Percentiles rank a stretch among this genome's conserved stretches.
Conservation (phyloP, 192 early-diverging fungal genomes). For the Gorgonomyces haynaldii region DNA sequence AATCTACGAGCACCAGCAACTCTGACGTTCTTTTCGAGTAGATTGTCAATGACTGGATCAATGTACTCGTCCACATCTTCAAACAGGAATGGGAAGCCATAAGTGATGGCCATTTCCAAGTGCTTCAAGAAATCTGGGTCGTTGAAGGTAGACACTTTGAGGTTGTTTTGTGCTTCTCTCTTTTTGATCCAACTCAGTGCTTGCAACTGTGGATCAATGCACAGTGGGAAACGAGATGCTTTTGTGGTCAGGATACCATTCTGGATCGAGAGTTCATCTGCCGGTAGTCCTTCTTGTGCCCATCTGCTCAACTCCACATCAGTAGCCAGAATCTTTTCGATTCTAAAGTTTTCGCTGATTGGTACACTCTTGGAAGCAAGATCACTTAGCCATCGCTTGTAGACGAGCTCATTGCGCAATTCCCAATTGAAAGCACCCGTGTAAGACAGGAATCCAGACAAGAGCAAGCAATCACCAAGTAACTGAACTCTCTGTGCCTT, state of each 20-base stretch:
- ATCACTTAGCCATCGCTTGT: conserved; percentile 46
- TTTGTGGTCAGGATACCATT: conserved; percentile 52
- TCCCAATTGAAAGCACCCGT: conserved; percentile 56
- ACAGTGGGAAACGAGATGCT: conserved; percentile 48
- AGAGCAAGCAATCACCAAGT: conserved; percentile 45
- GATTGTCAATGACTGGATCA: conserved; percentile 52
- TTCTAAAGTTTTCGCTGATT: conserved; percentile 31
- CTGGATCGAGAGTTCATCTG: conserved; percentile 51
- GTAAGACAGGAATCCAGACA: conserved; percentile 49
- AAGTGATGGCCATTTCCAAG: conserved; percentile 51
- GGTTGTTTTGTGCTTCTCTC: conserved; percentile 38
- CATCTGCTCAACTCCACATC: conserved; percentile 50
- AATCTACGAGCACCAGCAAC: conserved; percentile 31
- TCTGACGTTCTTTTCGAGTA: conserved; percentile 51
- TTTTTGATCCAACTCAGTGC: conserved; percentile 53
- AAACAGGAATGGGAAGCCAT: conserved; percentile 52
- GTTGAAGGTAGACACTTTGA: conserved; percentile 45
- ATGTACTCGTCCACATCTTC: conserved; percentile 58
- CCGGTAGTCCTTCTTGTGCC: conserved; percentile 48
- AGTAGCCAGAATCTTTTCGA: conserved; percentile 39
- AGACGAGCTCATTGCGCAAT: conserved; percentile 43
- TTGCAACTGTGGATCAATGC: conserved; percentile 54
- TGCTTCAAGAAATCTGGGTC: conserved; percentile 54
- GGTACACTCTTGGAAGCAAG: conserved; percentile 28
- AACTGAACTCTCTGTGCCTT: conserved; percentile 46